Percentiles rank a stretch among this genome's conserved stretches.
These are phyloP conservation scores for Penicillium digitatum DNA, from an alignment of 2,329 filamentous ascomycete genomes.

Conservation along the genomic window DNA sequence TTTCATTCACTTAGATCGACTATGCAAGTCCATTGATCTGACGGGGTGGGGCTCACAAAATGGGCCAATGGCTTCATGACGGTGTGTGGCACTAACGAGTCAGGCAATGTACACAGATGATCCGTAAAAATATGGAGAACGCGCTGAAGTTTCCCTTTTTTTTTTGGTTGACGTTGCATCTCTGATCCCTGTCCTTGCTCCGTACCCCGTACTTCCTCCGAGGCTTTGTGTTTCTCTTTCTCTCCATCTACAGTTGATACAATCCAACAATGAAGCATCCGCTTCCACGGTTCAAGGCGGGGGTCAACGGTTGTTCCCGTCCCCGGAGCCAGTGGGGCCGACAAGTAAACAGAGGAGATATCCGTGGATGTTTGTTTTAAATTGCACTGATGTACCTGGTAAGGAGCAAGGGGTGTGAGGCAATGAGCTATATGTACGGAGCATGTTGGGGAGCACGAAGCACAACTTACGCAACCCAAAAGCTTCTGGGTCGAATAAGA, in stretches of 20 bases:
- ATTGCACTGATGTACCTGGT: not conserved
- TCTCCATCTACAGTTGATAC: not conserved
- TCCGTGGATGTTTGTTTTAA: not conserved
- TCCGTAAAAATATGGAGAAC: slow-evolving; percentile 1
- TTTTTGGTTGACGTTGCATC: not conserved
- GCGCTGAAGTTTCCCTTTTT: not conserved
- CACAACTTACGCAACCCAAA: not conserved
- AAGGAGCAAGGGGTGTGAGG: not conserved
- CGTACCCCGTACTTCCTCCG: not conserved
- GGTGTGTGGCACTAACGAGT: slow-evolving; percentile 2
- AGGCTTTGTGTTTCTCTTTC: not conserved
- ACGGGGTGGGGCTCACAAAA: not conserved
- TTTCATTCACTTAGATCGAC: not conserved
- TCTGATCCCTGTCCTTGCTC: not conserved
- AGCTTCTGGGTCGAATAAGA: not conserved
- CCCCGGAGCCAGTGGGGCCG: slow-evolving; percentile 1
- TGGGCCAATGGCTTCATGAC: not conserved
- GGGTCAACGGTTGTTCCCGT: slow-evolving; percentile 9
- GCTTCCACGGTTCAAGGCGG: not conserved
- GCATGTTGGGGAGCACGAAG: not conserved
- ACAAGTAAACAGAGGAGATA: not conserved
- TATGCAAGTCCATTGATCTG: slow-evolving; percentile 6
- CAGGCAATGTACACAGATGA: slow-evolving; percentile 2
- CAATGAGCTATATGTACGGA: not conserved
- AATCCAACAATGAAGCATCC: slow-evolving; percentile 1